Base-by-base conservation (phyloP, 148 eudicot genomes). In the Persicaria tinctoria region DNA sequence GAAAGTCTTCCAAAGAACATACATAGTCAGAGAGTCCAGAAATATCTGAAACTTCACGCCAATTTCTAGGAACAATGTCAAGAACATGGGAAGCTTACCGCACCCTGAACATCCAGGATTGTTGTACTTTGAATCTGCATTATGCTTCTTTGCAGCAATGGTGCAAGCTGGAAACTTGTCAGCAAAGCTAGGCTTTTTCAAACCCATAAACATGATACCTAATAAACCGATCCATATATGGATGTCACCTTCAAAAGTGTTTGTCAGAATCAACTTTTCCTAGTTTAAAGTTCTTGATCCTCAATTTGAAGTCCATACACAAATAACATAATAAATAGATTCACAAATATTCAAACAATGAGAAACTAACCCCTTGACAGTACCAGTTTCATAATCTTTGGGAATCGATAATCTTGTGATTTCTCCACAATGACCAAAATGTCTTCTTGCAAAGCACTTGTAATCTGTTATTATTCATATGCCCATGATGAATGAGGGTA, bases 51-150 rank as follows among this genome's bases (percentile, higher is more conserved):
- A 60, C 66, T 20, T 41, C 38, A 48, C 8, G 12, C 12, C 50
- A 70, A 47, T 59, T 49, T 66, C 12, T 20, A 46, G 18, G 54
- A 18, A 44, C 5, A 57, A 23, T 1, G 49, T 27, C 32, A 75
- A 66, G 27, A 20, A 45, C 57, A 56, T 13, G 60, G 74, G 53
- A 12, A 6, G 79, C 96, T 76, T 92, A 94, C 98, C 92, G 91
- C 96, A 51, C 98, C 98, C 83, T 91, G 96, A 73, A 92, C 98
- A 85, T 94, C 98, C 78, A 94, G 79, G 77, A 94, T 92, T 59
- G 98, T 91, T 69, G 97, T 91, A 85, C 96, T n/a, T 94, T 74
- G 93, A 90, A 78, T 94, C 98, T 70, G 92, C 87, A 20, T 20
- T 20, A 84, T 92, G 97, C 70, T 81, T 87, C 84, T 90, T 90